Evolutionary conservation across 108 stramenopile genomes (phyloP).

Genomic region (Nitzschia sp.): DNA sequence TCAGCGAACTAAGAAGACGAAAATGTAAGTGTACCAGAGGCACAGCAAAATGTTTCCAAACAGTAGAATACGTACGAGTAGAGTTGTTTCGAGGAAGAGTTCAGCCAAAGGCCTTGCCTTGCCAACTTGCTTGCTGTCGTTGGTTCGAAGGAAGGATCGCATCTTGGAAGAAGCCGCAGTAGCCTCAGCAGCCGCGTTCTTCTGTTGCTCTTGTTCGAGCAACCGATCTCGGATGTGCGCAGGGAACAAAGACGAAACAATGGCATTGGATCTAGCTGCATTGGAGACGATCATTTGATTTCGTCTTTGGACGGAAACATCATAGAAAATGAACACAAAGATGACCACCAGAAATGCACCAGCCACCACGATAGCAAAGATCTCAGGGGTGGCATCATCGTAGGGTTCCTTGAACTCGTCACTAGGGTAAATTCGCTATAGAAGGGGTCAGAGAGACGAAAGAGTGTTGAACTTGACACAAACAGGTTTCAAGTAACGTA

Average conservation of each 20-base stretch:
- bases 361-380: conserved; percentile 38
- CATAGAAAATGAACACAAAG: conserved; percentile 26
- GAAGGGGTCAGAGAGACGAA: neutral
- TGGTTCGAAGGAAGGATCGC: neutral
- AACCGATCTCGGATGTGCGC: conserved; percentile 10
- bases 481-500: neutral
- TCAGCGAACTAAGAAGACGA: conserved; percentile 39
- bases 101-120: conserved; percentile 47
- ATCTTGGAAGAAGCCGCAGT: conserved; percentile 5
- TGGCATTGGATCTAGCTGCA: conserved; percentile 28
- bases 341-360: conserved; percentile 40
- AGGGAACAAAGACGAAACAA: conserved; percentile 36
- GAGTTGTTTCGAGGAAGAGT: conserved; percentile 49
- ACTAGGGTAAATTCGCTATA: conserved; percentile 11
- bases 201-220: conserved; percentile 4
- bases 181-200: neutral
- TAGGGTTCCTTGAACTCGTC: neutral
- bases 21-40: neutral
- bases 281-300: conserved; percentile 13
- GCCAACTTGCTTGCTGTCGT: neutral
- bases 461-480: neutral
- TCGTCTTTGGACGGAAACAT: conserved; percentile 15
- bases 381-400: neutral
- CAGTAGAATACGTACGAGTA: conserved; percentile 21
- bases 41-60: neutral